These are phyloP conservation scores for Botrytis sinoallii DNA, from an alignment of 2,329 filamentous ascomycete species.

Conservation along the genomic window DNA sequence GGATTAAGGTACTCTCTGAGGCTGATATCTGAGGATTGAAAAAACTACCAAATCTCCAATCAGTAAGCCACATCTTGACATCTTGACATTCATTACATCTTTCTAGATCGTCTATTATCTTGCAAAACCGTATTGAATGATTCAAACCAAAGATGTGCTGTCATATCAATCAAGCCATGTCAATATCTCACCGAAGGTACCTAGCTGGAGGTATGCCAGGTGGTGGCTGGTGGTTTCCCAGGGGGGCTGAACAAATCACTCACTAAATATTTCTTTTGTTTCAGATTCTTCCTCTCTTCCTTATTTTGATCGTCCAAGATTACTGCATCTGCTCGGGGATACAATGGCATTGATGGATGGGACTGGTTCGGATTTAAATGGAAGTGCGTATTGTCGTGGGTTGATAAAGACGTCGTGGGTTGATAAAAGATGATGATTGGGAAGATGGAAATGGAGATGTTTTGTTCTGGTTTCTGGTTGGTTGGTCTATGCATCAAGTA, in stretches of 20 bases:
- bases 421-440: background rate
- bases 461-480: constrained; percentile 2
- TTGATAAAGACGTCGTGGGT: background rate
- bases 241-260: constrained; percentile 3
- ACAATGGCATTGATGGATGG: background rate
- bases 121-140: background rate
- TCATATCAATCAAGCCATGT: background rate
- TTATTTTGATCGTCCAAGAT: background rate
- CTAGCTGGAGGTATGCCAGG: background rate
- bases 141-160: background rate
- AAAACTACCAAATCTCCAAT: background rate
- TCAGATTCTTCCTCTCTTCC: background rate
- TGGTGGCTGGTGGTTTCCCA: background rate
- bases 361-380: no score
- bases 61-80: background rate
- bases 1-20: background rate
- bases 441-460: background rate
- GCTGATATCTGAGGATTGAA: background rate
- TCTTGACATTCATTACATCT: no score
- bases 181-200: background rate
- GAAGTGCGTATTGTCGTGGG: background rate
- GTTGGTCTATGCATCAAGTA: constrained; percentile 12
- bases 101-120: background rate
- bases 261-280: constrained; percentile 8
- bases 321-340: background rate